phyloP scores from a whole-genome alignment of 345 rosid species.

The Salix koriyanagi region DNA sequence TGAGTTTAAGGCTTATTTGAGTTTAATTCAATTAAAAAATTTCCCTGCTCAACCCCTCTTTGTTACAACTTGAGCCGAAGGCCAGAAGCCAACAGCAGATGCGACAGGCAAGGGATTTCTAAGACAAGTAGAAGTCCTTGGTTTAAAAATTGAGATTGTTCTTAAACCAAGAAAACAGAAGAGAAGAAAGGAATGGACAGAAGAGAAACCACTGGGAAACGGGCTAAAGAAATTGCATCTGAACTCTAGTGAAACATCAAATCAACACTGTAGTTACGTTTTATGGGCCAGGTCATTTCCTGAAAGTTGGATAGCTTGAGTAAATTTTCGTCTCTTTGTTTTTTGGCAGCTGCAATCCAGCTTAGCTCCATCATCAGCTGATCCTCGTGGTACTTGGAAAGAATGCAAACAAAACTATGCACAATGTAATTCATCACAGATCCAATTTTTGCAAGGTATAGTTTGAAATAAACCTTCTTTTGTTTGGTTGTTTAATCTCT shows the following conservation, averaged over 20 bases:
- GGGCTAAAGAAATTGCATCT: not conserved
- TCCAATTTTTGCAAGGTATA: constrained; percentile 28
- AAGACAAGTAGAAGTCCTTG: not conserved
- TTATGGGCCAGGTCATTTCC: not conserved
- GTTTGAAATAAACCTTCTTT: not conserved
- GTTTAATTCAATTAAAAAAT: not conserved
- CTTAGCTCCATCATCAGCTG: constrained; percentile 26
- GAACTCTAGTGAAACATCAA: not conserved
- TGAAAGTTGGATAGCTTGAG: not conserved
- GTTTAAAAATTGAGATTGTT: not conserved
- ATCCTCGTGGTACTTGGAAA: constrained; percentile 23
- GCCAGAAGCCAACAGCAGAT: not conserved
- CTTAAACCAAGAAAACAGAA: not conserved
- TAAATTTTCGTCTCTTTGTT: not conserved
- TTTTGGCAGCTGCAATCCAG: constrained; percentile 20
- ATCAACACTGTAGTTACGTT: not conserved
- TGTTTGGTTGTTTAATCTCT: not conserved
- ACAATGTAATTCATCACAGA: constrained; percentile 24
- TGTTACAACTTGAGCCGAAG: not conserved
- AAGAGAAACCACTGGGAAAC: not conserved
- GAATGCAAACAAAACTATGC: constrained; percentile 22
- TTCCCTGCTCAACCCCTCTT: not conserved
- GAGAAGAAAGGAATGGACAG: not conserved
- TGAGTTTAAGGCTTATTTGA: not conserved
- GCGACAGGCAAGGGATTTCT: not conserved